Evolutionary conservation across 2,329 filamentous ascomycete species (phyloP).

Genomic region (Phaeomoniella chlamydospora): DNA sequence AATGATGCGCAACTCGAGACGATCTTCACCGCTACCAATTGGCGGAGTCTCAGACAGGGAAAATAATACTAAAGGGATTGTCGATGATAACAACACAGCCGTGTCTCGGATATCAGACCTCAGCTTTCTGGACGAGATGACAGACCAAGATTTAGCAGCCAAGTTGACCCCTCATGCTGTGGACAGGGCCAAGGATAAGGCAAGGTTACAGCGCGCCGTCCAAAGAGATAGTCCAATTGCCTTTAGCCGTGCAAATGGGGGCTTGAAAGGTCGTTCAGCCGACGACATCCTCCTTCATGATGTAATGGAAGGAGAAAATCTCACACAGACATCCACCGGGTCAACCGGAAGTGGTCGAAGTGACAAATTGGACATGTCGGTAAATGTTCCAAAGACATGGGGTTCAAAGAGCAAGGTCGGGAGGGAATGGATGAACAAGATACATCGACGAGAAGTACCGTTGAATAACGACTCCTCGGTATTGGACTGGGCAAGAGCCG

Average conservation of each 20-base stretch:
- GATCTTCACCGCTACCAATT: background rate
- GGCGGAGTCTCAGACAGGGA: background rate
- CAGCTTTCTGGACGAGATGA: conserved; percentile 18
- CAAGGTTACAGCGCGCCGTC: conserved; percentile 22
- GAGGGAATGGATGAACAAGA: conserved; percentile 20
- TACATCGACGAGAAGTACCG: conserved; percentile 10
- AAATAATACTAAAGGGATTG: conserved; percentile 6
- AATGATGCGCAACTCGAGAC: conserved; percentile 1
- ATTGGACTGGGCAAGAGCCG: conserved; percentile 11
- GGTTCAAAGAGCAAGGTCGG: conserved; percentile 17
- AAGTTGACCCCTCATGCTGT: conserved; percentile 19
- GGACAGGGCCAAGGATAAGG: conserved; percentile 17
- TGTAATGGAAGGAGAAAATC: conserved; percentile 19
- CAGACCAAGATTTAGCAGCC: conserved; percentile 18
- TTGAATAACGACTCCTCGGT: conserved; percentile 4
- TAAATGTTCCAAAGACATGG: conserved; percentile 24
- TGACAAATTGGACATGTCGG: conserved; percentile 13
- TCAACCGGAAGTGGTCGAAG: conserved; percentile 9
- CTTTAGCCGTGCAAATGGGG: conserved; percentile 22
- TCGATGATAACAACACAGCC: conserved; percentile 7
- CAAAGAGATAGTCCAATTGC: conserved; percentile 20
- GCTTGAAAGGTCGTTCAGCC: conserved; percentile 7
- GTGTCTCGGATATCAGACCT: conserved; percentile 14
- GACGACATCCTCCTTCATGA: conserved; percentile 2
- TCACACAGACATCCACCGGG: conserved; percentile 18